phyloP scores from a whole-genome alignment of 768 basidiomycete genomes.

The Cytidiella melzeri region DNA sequence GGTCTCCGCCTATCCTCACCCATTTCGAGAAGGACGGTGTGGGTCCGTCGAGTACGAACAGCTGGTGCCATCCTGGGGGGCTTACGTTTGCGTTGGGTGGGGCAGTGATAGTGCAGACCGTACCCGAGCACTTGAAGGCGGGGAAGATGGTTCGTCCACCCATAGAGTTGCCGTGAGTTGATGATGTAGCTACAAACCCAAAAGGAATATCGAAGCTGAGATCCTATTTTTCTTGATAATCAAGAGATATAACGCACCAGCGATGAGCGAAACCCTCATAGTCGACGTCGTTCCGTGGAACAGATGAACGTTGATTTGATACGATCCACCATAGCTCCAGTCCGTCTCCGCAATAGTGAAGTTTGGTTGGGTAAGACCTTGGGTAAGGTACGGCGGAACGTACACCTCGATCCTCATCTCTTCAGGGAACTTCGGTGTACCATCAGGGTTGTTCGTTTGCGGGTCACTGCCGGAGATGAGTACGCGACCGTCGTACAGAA shows the following conservation, averaged over 20 bases:
- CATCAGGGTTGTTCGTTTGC: slow-evolving; percentile 38
- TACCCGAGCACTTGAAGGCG: slow-evolving; percentile 59
- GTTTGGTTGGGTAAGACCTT: slow-evolving; percentile 54
- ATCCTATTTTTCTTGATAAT: too few species aligned
- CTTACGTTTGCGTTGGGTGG: slow-evolving; percentile 64
- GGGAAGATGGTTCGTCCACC: slow-evolving; percentile 70
- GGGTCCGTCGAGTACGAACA: slow-evolving; percentile 73
- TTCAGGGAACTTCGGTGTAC: slow-evolving; percentile 49
- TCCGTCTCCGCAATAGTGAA: slow-evolving; percentile 55
- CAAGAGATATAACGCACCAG: slow-evolving; percentile 37
- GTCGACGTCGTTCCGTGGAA: slow-evolving; percentile 34
- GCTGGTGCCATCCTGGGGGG: slow-evolving; percentile 73
- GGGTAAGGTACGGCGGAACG: slow-evolving; percentile 77
- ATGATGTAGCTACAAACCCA: slow-evolving; percentile 49
- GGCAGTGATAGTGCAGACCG: slow-evolving; percentile 69
- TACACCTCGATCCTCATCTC: slow-evolving; percentile 80
- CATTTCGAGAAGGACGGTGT: slow-evolving; percentile 71
- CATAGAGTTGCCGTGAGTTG: slow-evolving; percentile 76
- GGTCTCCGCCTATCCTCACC: slow-evolving; percentile 79
- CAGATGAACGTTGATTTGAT: slow-evolving; percentile 43
- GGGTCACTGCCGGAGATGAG: slow-evolving; percentile 76
- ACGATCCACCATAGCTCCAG: slow-evolving; percentile 53
- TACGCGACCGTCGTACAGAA: slow-evolving; percentile 70
- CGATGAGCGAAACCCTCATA: slow-evolving; percentile 61
- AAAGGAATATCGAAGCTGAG: too few species aligned